Conservation (phyloP, 2,329 filamentous ascomycete genomes). For the Alternaria postmessia region DNA sequence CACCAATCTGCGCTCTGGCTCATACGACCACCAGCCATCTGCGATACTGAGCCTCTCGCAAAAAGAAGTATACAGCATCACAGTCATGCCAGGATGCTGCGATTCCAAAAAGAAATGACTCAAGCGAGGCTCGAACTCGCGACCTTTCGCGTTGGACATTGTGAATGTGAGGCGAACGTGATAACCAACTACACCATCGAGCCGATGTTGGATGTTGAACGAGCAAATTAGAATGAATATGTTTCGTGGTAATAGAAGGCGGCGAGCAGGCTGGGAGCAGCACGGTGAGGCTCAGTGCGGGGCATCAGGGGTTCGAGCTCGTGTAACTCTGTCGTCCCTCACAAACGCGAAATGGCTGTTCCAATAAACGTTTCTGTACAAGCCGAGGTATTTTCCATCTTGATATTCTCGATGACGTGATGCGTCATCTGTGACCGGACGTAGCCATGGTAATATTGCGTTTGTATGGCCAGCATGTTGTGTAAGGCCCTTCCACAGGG, state of each 20-base stretch:
- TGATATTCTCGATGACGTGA: neutral
- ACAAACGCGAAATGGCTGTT: neutral
- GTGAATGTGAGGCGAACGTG: slow-evolving; percentile 37
- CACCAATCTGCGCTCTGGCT: neutral
- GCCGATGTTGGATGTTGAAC: slow-evolving; percentile 8
- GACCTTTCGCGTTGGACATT: slow-evolving; percentile 30
- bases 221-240: neutral
- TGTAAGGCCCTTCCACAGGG: neutral
- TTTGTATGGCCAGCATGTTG: neutral
- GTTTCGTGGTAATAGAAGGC: neutral
- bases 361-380: neutral
- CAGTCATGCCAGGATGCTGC: no score
- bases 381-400: neutral
- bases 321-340: no score
- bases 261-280: neutral
- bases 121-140: slow-evolving; percentile 36
- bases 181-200: slow-evolving; percentile 41
- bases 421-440: neutral
- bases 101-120: slow-evolving; percentile 24
- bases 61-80: neutral
- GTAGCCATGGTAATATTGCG: neutral
- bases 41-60: neutral
- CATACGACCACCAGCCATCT: no score
- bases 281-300: neutral
- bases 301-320: neutral